Evolutionary conservation across 2,329 filamentous ascomycete genomes (phyloP).

Genomic region (Neospermospora avenae): DNA sequence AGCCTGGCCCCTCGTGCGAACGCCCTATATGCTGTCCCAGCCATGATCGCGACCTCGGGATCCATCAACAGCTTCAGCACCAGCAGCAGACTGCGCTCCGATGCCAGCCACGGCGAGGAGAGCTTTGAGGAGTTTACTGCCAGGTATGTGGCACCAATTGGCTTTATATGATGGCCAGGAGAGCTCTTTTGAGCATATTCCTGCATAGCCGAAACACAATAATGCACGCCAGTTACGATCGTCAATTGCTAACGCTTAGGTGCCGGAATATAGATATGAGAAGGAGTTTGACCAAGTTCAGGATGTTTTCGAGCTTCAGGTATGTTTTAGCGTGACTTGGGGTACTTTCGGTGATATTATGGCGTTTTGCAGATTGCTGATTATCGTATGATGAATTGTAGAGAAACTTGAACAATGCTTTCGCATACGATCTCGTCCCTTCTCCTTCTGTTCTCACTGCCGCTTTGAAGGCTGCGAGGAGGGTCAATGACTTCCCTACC

Average conservation of each 20-base stretch:
- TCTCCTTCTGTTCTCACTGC: constrained; percentile 87
- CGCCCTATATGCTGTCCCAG: constrained; percentile 49
- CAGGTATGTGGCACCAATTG: constrained; percentile 60
- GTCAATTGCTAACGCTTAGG: constrained; percentile 40
- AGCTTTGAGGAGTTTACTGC: constrained; percentile 98
- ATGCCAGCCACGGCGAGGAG: constrained; percentile 77
- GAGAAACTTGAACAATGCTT: constrained; percentile 98
- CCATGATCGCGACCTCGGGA: constrained; percentile 48
- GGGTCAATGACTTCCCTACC: constrained; percentile 98
- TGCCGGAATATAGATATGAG: constrained; percentile 71
- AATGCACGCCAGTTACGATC: constrained; percentile 21
- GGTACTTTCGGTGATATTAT: neutral
- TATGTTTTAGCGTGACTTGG: constrained; percentile 44
- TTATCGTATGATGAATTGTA: constrained; percentile 38
- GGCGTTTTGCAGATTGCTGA: constrained; percentile 23
- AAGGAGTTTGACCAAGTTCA: constrained; percentile 98
- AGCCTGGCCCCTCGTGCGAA: constrained; percentile 55
- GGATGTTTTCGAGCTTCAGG: constrained; percentile 99
- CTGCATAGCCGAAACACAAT: constrained; percentile 21
- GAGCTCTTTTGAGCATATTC: constrained; percentile 25
- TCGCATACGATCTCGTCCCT: constrained; percentile 99
- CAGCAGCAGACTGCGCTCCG: constrained; percentile 45
- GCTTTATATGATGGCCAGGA: neutral
- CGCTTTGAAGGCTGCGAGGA: constrained; percentile 86
- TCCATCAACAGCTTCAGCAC: constrained; percentile 59